Conservation (phyloP, 257 asterid genomes). For the Solanum paucissectum region DNA sequence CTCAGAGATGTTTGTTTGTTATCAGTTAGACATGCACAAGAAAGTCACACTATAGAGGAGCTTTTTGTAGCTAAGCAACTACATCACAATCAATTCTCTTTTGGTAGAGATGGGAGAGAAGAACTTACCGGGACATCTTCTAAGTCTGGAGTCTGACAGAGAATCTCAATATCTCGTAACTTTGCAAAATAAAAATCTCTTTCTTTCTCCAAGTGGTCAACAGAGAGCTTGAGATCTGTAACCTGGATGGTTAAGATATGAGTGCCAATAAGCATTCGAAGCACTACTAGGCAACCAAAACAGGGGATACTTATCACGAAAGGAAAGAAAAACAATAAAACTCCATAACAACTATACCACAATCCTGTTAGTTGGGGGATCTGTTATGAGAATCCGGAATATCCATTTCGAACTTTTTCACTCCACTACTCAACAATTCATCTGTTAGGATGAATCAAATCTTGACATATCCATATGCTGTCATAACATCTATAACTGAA, state of each 20-base stretch:
- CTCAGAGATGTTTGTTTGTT: not conserved
- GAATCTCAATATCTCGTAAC: constrained; percentile 72
- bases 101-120: not conserved
- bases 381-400: not conserved
- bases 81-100: not conserved
- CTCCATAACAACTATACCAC: not conserved
- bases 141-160: constrained; percentile 60
- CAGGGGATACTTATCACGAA: not conserved
- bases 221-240: constrained; percentile 62
- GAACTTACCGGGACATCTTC: constrained; percentile 49
- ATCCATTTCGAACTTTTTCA: not conserved
- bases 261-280: not conserved
- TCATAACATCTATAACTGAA: not conserved
- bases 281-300: not conserved
- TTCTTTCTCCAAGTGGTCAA: constrained; percentile 76
- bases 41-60: not conserved
- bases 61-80: not conserved
- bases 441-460: not conserved
- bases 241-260: constrained; percentile 26
- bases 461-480: not conserved
- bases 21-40: not conserved
- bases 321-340: not conserved
- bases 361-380: not conserved
- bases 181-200: constrained; percentile 87
- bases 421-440: not conserved